A percentile compares a stretch with the other conserved stretches of the same genome.
Evolutionary conservation across 257 asterid genomes (phyloP).

Genomic region (Gentiana dahurica): DNA sequence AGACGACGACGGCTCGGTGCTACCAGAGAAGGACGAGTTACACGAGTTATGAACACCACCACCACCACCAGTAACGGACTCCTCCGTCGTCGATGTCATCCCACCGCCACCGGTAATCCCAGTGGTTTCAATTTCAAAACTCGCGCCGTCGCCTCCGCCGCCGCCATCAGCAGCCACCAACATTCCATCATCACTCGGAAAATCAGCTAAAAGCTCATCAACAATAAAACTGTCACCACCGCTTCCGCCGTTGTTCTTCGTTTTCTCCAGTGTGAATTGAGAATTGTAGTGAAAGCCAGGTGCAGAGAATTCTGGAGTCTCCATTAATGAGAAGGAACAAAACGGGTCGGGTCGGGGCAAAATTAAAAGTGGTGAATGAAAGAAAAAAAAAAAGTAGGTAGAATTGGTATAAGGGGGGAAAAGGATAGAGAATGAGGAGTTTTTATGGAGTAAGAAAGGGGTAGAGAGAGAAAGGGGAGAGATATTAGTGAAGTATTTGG

Average conservation of each 20-base stretch:
- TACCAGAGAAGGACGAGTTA: slow-evolving; percentile 28
- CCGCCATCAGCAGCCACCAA: slow-evolving; percentile 8
- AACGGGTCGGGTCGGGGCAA: too few species aligned
- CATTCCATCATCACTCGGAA: slow-evolving; percentile 52
- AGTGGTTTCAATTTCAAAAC: slow-evolving; percentile 11
- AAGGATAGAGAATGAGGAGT: slow-evolving; percentile 1
- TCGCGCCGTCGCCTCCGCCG: too few species aligned
- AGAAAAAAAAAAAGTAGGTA: not conserved
- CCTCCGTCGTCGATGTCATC: slow-evolving; percentile 25
- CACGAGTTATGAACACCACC: slow-evolving; percentile 13
- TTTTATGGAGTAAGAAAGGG: too few species aligned
- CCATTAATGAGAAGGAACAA: slow-evolving; percentile 25
- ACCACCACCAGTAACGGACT: slow-evolving; percentile 14
- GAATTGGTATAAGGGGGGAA: not conserved
- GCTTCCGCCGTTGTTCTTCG: slow-evolving; percentile 9
- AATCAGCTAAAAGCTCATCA: slow-evolving; percentile 64
- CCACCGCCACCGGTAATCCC: slow-evolving; percentile 12
- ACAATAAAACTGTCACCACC: slow-evolving; percentile 44
- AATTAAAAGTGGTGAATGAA: slow-evolving; percentile 1
- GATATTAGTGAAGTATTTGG: slow-evolving; percentile 8
- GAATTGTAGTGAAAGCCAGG: slow-evolving; percentile 12
- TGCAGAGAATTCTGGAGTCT: slow-evolving; percentile 38
- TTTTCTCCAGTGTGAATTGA: slow-evolving; percentile 29
- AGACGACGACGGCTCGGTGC: slow-evolving; percentile 1
- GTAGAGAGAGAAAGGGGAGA: slow-evolving; percentile 9